Base-by-base conservation (phyloP, 2,329 filamentous ascomycete genomes). In the Xylaria multiplex region DNA sequence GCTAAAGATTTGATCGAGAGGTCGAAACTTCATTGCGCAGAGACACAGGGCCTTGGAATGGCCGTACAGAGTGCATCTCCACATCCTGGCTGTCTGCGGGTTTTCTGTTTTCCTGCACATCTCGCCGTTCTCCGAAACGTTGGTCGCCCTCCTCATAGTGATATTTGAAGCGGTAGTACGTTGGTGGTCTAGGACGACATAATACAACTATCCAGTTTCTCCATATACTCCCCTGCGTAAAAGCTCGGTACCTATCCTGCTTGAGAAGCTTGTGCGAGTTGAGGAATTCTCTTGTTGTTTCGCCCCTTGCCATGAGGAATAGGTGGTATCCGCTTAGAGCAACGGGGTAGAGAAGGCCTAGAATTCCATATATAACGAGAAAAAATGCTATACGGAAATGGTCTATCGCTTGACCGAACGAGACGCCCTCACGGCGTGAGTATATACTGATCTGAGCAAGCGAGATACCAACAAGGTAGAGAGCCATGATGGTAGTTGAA, bases 251-350 rank as follows among this genome's bases (percentile, higher is more conserved):
- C 13, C 96, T 89, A 77, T 99, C 95, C 73, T 91, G 91, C 81
- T 96, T 96, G 69, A 91, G 83, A 77, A 99, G 98, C 79, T 98
- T 98, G 80, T 97, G 93, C 4, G 92, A 94, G 80, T 97, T 97
- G 70, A 99, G 88, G 78, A 97, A 97, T 79, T 99, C 96, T 72
- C 96, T 86, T 0, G 96, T 99, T 0, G 95, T 99, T 82, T 99
- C 95, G 55, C 95, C 96, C 37, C 95, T 86, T 6, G 89, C 91
- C 81, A 96, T 93, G 49, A 99, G 85, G 81, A 97, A 97, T 53
- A 98, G 77, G 79, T 99, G 96, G 77, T 99, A 99, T 24, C 87
- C 86, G 83, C 90, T 92, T 6, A 99, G 82, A 49, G 93, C 92
- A 46, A 90, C 87, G 0, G 95, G 95, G 78, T 99, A 99, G 6